Base-by-base conservation (phyloP, 2,329 filamentous ascomycete genomes). In the Peltaster fructicola region DNA sequence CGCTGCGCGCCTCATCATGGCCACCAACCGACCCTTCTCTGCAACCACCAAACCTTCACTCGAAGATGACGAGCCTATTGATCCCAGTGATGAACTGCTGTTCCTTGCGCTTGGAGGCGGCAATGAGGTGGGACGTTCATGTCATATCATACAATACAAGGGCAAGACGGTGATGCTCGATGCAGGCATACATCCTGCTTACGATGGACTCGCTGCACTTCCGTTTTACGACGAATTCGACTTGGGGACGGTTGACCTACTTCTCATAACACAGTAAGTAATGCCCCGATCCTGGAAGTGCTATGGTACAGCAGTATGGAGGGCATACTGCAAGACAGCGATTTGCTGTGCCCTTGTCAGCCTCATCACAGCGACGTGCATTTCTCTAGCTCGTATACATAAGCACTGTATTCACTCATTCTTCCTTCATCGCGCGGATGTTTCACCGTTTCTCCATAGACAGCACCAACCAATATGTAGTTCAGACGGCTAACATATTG, bases 111-210 rank as follows among this genome's bases (percentile, higher is more conserved):
- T 98, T 17, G 88, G 88, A 33, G 88, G 88, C 33, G 88, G 88
- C 39, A 95, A 93, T 51, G 88, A 98, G 55, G 88, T 98, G 33
- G 88, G 88, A 26, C 68, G 88, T 37, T 95, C 88, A 37, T 95
- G 88, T 52, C 88, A 98, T 50, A 92, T 98, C 41, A 73, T 98
- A 31, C 82, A 95, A 47, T 98, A 98, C 66, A 98, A 95, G 56
- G 88, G 88, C 33, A 98, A 98, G 55, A 95, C 85, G 5, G 81
- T 98, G 39, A 98, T 98, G 88, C 79, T 98, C 40, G 88, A 98
- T 57, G 88, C 88, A 24, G 88, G 88, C 24, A 85, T 93, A 57
- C 88, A 98, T 51, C 84, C 88, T 24, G 88, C 81, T 6, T 92
- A 93, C 51, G 84, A 95, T 45, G 88, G 88, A 17, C 72, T 95